Percentiles rank a stretch among this genome's conserved stretches.
Conservation (phyloP, 352 stramenopile genomes). For the Phytophthora megakarya region DNA sequence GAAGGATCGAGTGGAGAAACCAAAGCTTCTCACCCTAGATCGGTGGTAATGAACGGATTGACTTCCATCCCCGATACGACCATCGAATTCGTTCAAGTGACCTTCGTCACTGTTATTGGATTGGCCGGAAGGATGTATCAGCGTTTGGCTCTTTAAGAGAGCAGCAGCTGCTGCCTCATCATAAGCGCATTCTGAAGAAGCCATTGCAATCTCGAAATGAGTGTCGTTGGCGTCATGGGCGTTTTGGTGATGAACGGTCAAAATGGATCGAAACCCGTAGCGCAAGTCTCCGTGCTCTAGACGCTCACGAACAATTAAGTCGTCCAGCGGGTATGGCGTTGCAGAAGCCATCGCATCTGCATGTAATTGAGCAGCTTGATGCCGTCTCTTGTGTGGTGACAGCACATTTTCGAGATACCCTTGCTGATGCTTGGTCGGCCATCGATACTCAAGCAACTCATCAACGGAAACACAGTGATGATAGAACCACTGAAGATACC, state of each 20-base stretch:
- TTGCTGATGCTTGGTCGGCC: conserved; percentile 47
- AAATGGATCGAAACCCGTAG: conserved; percentile 48
- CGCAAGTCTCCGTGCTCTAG: conserved; percentile 49
- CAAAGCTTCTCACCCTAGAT: conserved; percentile 11
- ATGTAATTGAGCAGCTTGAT: background rate
- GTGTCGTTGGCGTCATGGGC: conserved; percentile 21
- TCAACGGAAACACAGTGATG: conserved; percentile 55
- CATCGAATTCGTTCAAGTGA: conserved; percentile 5
- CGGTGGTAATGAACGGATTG: conserved; percentile 31
- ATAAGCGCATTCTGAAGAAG: conserved; percentile 26
- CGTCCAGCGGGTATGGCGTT: conserved; percentile 51
- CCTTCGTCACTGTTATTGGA: background rate
- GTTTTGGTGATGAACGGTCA: conserved; percentile 58
- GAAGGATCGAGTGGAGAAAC: background rate
- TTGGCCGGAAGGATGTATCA: background rate
- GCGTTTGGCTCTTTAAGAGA: conserved; percentile 7
- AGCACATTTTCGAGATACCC: conserved; percentile 6
- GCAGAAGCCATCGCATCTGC: conserved; percentile 3
- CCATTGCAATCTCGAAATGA: conserved; percentile 28
- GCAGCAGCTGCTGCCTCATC: conserved; percentile 15
- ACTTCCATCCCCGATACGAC: background rate
- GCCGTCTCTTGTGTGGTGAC: conserved; percentile 11
- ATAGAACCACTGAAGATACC: conserved; percentile 75
- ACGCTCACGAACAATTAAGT: conserved; percentile 54
- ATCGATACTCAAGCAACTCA: conserved; percentile 58